phyloP scores from a whole-genome alignment of 495 filamentous ascomycete genomes.

The Neurospora sp. region DNA sequence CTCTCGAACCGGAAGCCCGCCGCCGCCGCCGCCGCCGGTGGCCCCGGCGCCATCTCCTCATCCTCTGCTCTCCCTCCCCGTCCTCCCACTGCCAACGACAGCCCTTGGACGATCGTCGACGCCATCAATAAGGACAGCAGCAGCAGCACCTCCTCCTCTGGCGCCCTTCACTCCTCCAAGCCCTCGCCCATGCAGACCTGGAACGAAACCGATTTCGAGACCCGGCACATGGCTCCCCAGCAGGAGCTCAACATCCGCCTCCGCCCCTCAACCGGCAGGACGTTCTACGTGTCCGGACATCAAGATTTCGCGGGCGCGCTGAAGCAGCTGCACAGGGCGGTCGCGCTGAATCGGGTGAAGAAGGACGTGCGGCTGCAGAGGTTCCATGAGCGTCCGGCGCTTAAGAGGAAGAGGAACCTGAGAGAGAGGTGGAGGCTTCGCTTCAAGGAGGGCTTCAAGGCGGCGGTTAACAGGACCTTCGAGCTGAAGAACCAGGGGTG shows the following conservation, averaged over 20 bases:
- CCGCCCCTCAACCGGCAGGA: constrained; percentile 48
- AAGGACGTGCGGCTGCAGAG: constrained; percentile 41
- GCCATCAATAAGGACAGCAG: constrained; percentile 4
- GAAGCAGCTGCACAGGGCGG: constrained; percentile 34
- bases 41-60: background rate
- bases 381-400: constrained; percentile 60
- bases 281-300: constrained; percentile 36
- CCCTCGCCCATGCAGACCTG: constrained; percentile 2
- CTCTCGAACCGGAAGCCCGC: background rate
- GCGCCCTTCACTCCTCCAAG: background rate
- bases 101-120: background rate
- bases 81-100: background rate
- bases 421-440: constrained; percentile 54
- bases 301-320: constrained; percentile 49
- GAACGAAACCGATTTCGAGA: constrained; percentile 7
- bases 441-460: constrained; percentile 57
- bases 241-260: constrained; percentile 29
- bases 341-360: constrained; percentile 41
- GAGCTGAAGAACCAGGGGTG: constrained; percentile 64
- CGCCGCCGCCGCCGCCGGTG: background rate
- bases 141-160: background rate
- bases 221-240: constrained; percentile 2
- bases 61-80: constrained; percentile 1
- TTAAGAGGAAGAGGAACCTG: constrained; percentile 64
- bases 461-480: constrained; percentile 47